phyloP scores from a whole-genome alignment of 2,329 filamentous ascomycete genomes.

The Monosporascus sp. region DNA sequence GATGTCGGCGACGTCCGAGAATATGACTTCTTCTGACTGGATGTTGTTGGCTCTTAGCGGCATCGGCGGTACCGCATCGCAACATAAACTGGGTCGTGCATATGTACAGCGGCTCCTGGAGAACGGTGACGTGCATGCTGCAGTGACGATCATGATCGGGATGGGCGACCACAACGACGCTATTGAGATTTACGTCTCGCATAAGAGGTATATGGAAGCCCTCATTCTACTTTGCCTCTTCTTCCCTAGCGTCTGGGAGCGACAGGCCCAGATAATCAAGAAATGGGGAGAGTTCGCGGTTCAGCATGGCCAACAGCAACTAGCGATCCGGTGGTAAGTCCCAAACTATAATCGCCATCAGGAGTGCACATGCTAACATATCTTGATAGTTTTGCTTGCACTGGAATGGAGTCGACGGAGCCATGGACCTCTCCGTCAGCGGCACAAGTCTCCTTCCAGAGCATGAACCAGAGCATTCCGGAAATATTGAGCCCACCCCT shows the following conservation, averaged over 20 bases:
- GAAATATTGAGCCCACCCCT: slow-evolving; percentile 64
- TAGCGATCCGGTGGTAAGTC: slow-evolving; percentile 75
- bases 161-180: slow-evolving; percentile 91
- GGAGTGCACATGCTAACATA: slow-evolving; percentile 9
- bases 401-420: slow-evolving; percentile 76
- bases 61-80: slow-evolving; percentile 71
- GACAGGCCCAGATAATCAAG: slow-evolving; percentile 79
- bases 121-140: slow-evolving; percentile 84
- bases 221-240: slow-evolving; percentile 80
- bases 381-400: slow-evolving; percentile 70
- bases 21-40: slow-evolving; percentile 94
- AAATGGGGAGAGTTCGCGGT: slow-evolving; percentile 96
- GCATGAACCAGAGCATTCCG: slow-evolving; percentile 50
- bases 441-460: slow-evolving; percentile 53
- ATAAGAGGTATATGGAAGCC: slow-evolving; percentile 88
- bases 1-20: slow-evolving; percentile 73
- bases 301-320: slow-evolving; percentile 77
- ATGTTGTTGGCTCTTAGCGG: slow-evolving; percentile 90
- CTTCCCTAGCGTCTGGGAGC: slow-evolving; percentile 83
- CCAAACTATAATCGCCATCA: background rate
- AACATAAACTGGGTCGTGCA: slow-evolving; percentile 84
- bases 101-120: slow-evolving; percentile 89
- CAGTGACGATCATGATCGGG: slow-evolving; percentile 86
- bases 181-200: slow-evolving; percentile 92
- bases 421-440: slow-evolving; percentile 86